These are phyloP conservation scores for Cytospora paraplurivora DNA, from an alignment of 2,329 filamentous ascomycete species.

Conservation along the genomic window DNA sequence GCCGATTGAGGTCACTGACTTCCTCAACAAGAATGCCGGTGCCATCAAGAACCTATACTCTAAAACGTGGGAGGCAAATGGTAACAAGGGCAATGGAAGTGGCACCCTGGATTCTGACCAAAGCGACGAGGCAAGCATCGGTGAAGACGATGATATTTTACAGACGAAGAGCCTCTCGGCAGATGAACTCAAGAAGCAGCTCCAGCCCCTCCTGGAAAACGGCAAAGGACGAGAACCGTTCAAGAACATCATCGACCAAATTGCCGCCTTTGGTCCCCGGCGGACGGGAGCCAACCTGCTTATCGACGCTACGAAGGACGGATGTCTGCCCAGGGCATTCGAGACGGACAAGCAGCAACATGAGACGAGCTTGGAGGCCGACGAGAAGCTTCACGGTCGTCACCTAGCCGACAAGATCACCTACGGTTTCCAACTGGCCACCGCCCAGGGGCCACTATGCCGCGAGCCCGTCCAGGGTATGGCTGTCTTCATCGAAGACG, in stretches of 20 bases:
- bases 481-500: conserved; percentile 84
- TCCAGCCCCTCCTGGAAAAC: conserved; percentile 68
- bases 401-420: conserved; percentile 88
- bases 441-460: conserved; percentile 85
- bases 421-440: conserved; percentile 93
- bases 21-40: conserved; percentile 76
- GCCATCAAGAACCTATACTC: conserved; percentile 80
- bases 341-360: conserved; percentile 38
- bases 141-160: conserved; percentile 58
- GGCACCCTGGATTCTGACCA: conserved; percentile 45
- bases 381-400: conserved; percentile 57
- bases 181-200: conserved; percentile 74
- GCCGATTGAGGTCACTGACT: conserved; percentile 77
- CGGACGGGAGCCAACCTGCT: conserved; percentile 86
- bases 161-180: conserved; percentile 66
- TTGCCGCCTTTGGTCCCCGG: conserved; percentile 87
- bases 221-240: conserved; percentile 76
- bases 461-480: conserved; percentile 91
- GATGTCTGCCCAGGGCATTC: conserved; percentile 73
- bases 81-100: conserved; percentile 42
- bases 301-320: conserved; percentile 75
- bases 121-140: conserved; percentile 43
- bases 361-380: conserved; percentile 42
- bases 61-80: conserved; percentile 42
- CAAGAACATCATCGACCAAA: conserved; percentile 74